Conservation (phyloP, 2,329 filamentous ascomycete genomes). For the Pestalotiopsis sp. region DNA sequence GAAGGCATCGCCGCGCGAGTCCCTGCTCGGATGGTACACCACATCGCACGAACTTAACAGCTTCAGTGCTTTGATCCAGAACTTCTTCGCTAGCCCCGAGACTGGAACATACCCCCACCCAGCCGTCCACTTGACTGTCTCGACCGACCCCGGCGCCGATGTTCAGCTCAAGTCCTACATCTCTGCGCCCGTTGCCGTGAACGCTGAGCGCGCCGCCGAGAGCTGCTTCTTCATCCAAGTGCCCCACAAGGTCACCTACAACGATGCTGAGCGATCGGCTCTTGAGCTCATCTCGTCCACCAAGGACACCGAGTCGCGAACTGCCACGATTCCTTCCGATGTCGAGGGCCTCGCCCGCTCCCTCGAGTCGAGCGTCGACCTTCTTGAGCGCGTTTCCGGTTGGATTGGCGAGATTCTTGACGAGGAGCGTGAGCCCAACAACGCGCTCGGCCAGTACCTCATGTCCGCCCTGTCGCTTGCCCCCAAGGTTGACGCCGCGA, state of each 20-base stretch:
- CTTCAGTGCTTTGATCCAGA: slow-evolving; percentile 98
- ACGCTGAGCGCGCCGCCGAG: slow-evolving; percentile 90
- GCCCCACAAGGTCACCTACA: slow-evolving; percentile 91
- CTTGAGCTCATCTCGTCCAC: slow-evolving; percentile 85
- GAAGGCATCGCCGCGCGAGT: slow-evolving; percentile 90
- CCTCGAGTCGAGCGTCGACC: slow-evolving; percentile 83
- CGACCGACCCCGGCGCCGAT: slow-evolving; percentile 83
- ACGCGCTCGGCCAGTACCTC: slow-evolving; percentile 90
- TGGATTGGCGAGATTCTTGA: slow-evolving; percentile 95
- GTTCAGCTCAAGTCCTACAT: slow-evolving; percentile 95
- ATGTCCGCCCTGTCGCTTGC: slow-evolving; percentile 92
- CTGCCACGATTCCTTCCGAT: slow-evolving; percentile 77
- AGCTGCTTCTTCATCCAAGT: slow-evolving; percentile 98
- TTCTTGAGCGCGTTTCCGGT: slow-evolving; percentile 88
- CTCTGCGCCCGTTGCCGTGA: slow-evolving; percentile 91
- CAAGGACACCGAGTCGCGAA: slow-evolving; percentile 76
- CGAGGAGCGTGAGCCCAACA: slow-evolving; percentile 87
- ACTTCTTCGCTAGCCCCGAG: slow-evolving; percentile 97
- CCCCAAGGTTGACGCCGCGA: slow-evolving; percentile 87
- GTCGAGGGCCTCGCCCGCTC: slow-evolving; percentile 87
- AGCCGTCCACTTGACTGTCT: slow-evolving; percentile 95
- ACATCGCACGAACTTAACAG: slow-evolving; percentile 96
- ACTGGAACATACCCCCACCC: slow-evolving; percentile 97
- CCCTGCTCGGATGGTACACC: slow-evolving; percentile 97
- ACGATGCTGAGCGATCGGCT: slow-evolving; percentile 62